Percentiles rank a stretch among this genome's conserved stretches.
Evolutionary conservation across 306 rosid species (phyloP).

Genomic region (Rosa chinensis): DNA sequence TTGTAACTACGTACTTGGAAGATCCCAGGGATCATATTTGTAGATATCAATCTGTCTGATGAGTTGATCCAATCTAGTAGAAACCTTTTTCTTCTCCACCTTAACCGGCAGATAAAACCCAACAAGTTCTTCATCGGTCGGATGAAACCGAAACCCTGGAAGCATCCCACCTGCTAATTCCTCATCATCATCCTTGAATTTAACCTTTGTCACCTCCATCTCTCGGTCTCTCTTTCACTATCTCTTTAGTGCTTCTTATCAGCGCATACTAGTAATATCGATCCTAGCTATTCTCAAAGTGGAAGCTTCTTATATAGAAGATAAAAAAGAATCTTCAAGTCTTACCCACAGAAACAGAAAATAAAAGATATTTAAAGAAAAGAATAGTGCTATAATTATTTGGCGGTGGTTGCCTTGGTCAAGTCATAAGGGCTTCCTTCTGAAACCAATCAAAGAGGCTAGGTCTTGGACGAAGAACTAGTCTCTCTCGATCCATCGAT

Average conservation of each 20-base stretch:
- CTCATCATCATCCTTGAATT: constrained; percentile 29
- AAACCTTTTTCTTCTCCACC: constrained; percentile 64
- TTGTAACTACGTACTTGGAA: constrained; percentile 63
- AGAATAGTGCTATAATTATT: not conserved
- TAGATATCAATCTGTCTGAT: constrained; percentile 91
- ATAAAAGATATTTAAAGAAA: not conserved
- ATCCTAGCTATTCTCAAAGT: constrained; percentile 6
- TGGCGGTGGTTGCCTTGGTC: constrained; percentile 34
- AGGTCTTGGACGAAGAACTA: not conserved
- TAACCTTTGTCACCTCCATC: constrained; percentile 42
- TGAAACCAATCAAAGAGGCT: constrained; percentile 3
- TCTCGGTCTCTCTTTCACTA: not conserved
- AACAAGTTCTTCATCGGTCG: constrained; percentile 92
- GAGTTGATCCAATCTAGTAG: constrained; percentile 42
- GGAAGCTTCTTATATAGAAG: constrained; percentile 32
- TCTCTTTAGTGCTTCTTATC: not conserved
- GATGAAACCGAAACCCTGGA: constrained; percentile 94
- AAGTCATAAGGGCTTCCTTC: constrained; percentile 43
- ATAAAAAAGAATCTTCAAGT: not conserved
- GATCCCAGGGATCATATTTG: constrained; percentile 97
- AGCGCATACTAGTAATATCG: not conserved
- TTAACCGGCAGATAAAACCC: constrained; percentile 74
- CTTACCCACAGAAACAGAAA: not conserved
- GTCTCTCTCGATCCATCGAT: not conserved
- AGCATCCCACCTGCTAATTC: constrained; percentile 41